A percentile compares a stretch with the other conserved stretches of the same genome.
phyloP scores from a whole-genome alignment of 2,329 filamentous ascomycete genomes.

The Trichophyton rubrum region DNA sequence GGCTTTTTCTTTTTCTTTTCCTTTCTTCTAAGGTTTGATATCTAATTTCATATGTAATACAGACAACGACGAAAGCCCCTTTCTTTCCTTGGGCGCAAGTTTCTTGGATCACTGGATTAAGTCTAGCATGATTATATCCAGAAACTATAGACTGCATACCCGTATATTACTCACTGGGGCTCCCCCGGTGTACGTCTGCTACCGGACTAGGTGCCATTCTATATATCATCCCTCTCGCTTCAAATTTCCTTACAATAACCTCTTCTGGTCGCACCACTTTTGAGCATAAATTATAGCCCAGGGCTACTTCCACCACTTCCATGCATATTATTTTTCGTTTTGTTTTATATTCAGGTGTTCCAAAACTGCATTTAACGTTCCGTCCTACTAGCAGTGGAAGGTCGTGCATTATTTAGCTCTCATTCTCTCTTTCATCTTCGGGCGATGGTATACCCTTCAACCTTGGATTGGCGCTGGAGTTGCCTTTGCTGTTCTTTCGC shows the following conservation, averaged over 20 bases:
- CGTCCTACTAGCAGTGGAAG: not conserved
- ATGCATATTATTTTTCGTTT: not conserved
- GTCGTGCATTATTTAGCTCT: not conserved
- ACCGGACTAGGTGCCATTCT: not conserved
- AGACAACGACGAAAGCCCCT: conserved; percentile 18
- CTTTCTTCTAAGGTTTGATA: too few relatives aligned
- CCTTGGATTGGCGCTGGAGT: not conserved
- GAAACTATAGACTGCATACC: too few relatives aligned
- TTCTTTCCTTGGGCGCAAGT: conserved; percentile 26
- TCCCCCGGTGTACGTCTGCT: too few relatives aligned
- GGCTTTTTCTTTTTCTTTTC: not conserved
- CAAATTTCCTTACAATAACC: not conserved
- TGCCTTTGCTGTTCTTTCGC: not conserved
- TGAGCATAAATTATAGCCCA: not conserved
- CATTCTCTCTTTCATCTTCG: not conserved
- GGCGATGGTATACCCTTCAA: not conserved
- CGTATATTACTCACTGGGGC: too few relatives aligned
- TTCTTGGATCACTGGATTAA: conserved; percentile 21
- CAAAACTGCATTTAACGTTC: not conserved
- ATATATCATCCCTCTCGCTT: not conserved
- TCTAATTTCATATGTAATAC: not conserved
- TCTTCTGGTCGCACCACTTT: not conserved
- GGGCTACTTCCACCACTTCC: not conserved
- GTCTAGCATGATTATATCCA: not conserved
- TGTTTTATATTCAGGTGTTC: not conserved